phyloP scores from a whole-genome alignment of 139 green algal species.

The Auxenochlorella pyrenoidosa region DNA sequence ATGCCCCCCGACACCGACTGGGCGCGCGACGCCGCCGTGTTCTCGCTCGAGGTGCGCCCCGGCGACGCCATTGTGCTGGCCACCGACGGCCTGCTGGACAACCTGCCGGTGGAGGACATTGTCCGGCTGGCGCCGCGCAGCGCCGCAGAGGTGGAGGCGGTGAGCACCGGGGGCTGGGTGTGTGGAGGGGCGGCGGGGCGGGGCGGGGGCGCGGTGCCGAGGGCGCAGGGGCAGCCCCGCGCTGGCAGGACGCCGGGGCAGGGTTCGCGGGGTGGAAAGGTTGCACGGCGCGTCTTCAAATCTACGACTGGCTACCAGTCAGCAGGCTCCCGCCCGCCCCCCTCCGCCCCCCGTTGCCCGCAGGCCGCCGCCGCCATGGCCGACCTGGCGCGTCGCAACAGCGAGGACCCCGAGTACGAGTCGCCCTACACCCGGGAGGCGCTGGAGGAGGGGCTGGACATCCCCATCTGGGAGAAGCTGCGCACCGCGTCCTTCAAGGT shows the following conservation, averaged over 20 bases:
- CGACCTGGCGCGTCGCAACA: slow-evolving; percentile 43
- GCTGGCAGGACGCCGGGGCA: no score
- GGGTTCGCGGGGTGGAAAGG: no score
- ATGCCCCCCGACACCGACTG: slow-evolving; percentile 30
- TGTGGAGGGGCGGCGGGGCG: not conserved
- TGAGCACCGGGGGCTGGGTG: not conserved
- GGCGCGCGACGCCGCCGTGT: slow-evolving; percentile 11
- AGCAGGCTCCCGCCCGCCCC: no score
- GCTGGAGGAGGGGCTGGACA: slow-evolving; percentile 73
- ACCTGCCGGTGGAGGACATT: slow-evolving; percentile 91
- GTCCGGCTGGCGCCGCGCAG: slow-evolving; percentile 51
- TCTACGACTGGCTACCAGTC: no score
- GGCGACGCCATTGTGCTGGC: slow-evolving; percentile 93
- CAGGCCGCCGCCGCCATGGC: slow-evolving; percentile 58
- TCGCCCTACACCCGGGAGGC: slow-evolving; percentile 84
- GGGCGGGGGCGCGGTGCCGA: not conserved
- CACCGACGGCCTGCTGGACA: slow-evolving; percentile 98
- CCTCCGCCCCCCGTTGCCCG: no score
- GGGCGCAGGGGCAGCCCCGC: no score
- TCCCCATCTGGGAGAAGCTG: slow-evolving; percentile 86
- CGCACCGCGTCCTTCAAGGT: slow-evolving; percentile 15
- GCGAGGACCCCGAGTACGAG: slow-evolving; percentile 67
- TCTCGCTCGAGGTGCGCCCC: slow-evolving; percentile 31
- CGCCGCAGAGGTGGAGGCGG: slow-evolving; percentile 40
- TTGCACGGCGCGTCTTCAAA: no score